These are phyloP conservation scores for Trametes meyenii DNA, from an alignment of 768 basidiomycete genomes.

Conservation along the genomic window DNA sequence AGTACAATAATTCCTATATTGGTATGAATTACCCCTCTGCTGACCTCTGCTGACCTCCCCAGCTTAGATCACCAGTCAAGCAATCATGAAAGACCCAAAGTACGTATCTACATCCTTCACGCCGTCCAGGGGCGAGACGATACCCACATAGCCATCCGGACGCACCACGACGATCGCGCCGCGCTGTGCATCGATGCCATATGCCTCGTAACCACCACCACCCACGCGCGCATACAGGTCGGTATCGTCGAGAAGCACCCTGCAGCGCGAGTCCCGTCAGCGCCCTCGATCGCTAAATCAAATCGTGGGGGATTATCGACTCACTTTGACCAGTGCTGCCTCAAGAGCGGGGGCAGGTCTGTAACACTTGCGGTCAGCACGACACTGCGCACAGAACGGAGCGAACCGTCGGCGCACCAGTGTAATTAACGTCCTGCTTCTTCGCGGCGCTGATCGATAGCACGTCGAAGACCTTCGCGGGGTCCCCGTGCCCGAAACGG, in stretches of 20 bases:
- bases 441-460: conserved; percentile 20
- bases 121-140: conserved; percentile 51
- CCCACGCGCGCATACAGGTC: conserved; percentile 48
- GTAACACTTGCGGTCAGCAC: neutral
- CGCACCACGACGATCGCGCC: conserved; percentile 60
- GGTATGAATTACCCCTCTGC: no score
- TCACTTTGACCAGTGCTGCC: conserved; percentile 64
- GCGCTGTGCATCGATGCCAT: conserved; percentile 46
- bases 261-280: conserved; percentile 28
- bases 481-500: conserved; percentile 14
- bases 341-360: conserved; percentile 49
- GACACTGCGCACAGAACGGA: neutral
- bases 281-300: no score
- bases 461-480: conserved; percentile 16
- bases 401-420: neutral
- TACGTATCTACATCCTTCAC: conserved; percentile 46
- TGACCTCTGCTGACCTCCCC: no score
- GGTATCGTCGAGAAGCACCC: conserved; percentile 62
- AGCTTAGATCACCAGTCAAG: neutral
- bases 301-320: conserved; percentile 19
- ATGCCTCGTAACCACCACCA: conserved; percentile 59
- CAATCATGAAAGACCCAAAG: conserved; percentile 49
- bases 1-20: neutral
- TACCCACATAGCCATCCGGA: conserved; percentile 69
- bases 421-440: conserved; percentile 17